Conservation (phyloP, 73 alveolate species). For the Blepharisma japonicum region DNA sequence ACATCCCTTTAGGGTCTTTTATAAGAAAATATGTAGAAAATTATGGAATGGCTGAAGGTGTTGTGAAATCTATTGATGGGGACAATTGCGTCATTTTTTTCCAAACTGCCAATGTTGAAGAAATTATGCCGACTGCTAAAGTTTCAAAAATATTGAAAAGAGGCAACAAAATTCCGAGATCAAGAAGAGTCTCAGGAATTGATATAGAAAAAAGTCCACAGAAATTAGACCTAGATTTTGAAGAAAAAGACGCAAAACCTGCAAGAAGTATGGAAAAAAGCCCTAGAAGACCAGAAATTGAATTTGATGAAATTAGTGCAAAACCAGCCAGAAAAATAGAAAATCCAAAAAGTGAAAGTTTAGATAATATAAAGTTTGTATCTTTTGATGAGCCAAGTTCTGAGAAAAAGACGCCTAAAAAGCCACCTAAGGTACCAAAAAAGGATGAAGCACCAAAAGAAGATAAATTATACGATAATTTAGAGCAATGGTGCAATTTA, state of each 20-base stretch:
- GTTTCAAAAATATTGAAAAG: too few species aligned
- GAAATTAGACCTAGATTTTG: too few species aligned
- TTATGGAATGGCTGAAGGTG: conserved; percentile 4
- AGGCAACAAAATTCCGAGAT: too few species aligned
- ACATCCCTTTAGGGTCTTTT: neutral
- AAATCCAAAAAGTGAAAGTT: neutral
- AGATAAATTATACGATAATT: neutral
- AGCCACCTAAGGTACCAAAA: too few species aligned
- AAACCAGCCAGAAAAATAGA: neutral
- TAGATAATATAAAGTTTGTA: too few species aligned
- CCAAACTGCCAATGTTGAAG: neutral
- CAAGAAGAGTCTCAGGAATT: too few species aligned
- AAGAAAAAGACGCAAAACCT: neutral
- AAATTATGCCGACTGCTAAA: too few species aligned
- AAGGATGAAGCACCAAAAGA: neutral
- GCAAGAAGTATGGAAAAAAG: neutral
- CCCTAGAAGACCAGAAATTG: neutral
- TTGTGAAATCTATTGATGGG: neutral
- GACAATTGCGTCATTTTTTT: neutral
- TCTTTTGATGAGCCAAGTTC: too few species aligned
- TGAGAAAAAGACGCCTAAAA: too few species aligned
- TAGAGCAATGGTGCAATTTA: neutral
- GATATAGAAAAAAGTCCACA: too few species aligned
- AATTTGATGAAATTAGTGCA: neutral
- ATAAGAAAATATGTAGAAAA: neutral